Percentiles rank a stretch among this genome's conserved stretches.
These are phyloP conservation scores for Plasmodium gonderi DNA, from an alignment of 169 alveolate genomes.

Conservation along the genomic window DNA sequence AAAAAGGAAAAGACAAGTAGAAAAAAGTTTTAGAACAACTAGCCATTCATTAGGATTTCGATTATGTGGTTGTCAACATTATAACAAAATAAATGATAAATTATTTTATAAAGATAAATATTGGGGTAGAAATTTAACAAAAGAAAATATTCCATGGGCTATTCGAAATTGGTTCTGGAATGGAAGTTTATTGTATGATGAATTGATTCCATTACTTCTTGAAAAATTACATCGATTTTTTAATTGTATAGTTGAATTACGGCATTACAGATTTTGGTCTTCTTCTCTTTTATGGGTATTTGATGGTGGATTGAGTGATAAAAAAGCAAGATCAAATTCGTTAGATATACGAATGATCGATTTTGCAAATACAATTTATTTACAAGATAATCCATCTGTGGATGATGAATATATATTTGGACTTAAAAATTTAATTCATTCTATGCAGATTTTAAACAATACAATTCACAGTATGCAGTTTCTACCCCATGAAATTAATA, in stretches of 20 bases:
- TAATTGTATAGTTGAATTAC: conserved; percentile 74
- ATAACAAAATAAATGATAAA: conserved; percentile 77
- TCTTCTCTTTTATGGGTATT: conserved; percentile 81
- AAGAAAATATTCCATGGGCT: conserved; percentile 80
- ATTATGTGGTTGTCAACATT: conserved; percentile 81
- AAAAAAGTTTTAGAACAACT: conserved; percentile 79
- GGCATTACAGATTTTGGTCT: conserved; percentile 83
- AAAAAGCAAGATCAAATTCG: conserved; percentile 72
- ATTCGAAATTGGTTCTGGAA: conserved; percentile 83
- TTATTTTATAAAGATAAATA: conserved; percentile 81
- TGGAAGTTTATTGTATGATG: conserved; percentile 75
- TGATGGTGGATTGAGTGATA: conserved; percentile 80
- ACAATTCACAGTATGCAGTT: conserved; percentile 75
- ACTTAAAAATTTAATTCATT: conserved; percentile 72
- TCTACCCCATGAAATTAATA: conserved; percentile 63
- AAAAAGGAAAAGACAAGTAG: conserved; percentile 80
- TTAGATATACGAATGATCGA: conserved; percentile 83
- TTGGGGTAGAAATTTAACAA: conserved; percentile 81
- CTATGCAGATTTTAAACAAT: conserved; percentile 73
- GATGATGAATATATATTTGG: conserved; percentile 83
- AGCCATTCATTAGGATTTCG: conserved; percentile 83
- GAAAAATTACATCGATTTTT: conserved; percentile 76
- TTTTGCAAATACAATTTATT: conserved; percentile 80
- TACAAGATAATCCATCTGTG: conserved; percentile 80
- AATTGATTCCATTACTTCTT: conserved; percentile 74